Base-by-base conservation (phyloP, 805 yeast genomes). In the Saturnispora hagleri region DNA sequence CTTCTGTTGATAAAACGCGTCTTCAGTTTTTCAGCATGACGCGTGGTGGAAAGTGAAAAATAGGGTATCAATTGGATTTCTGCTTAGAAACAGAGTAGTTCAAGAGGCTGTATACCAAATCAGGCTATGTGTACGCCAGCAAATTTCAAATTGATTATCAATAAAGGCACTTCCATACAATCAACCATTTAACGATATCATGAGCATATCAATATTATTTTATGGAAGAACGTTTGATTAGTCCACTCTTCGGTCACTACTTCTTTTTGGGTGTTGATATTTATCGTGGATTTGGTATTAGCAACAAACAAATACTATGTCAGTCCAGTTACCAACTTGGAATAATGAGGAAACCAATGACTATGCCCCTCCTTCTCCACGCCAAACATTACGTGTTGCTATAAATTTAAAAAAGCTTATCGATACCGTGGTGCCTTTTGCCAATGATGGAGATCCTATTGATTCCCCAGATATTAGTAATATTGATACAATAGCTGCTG, bases 361-460 rank as follows among this genome's bases (percentile, higher is more conserved):
- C 22, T 69, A 65, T 53, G 45, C 57, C 33, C 56, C 73, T 41
- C 89, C 89, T 10, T 75, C 79, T 43, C 74, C 90, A 3, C 73
- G 88, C 54, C 95, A 84, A 64, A 73, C 79, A 1, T 69, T 84
- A 48, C 72, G 89, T 47, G 77, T 89, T 47, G 84, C 91, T 17
- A 69, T 86, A 56, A 86, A 87, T 58, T 72, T 89, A 62, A 89
- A 88, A 64, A 70, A 73, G 47, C 69, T 89, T 35, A 82, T 89
- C 51, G 96, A 89, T 66, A 72, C 76, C 43, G 72, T 84, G 15
- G 75, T 89, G 33, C 79, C 78, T n/a, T 76, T 81, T 55, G 76
- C 74, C 10, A 73, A 69, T 15, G 62, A 68, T 4, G 43, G 45
- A 15, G 18, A 20, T 12, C 72, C 72, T 3, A 75, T 88, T 44